phyloP scores from a whole-genome alignment of 2,329 filamentous ascomycete species.

The Byssoonygena ceratinophila region DNA sequence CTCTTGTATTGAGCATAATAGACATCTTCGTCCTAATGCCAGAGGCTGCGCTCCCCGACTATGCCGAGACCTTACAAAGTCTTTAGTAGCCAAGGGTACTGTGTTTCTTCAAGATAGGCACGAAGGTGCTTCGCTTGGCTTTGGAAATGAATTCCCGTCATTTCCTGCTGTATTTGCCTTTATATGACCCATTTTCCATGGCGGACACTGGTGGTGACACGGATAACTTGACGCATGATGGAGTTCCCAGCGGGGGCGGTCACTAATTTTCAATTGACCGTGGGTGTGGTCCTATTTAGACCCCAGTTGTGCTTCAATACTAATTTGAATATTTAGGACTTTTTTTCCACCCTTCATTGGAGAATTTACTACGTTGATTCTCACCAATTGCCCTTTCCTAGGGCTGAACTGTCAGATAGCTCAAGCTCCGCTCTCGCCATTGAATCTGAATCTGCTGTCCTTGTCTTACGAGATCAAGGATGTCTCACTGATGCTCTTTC shows the following conservation, averaged over 20 bases:
- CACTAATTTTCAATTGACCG: constrained; percentile 35
- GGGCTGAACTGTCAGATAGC: not conserved
- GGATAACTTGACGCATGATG: constrained; percentile 22
- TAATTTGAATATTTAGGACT: constrained; percentile 25
- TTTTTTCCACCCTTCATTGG: constrained; percentile 36
- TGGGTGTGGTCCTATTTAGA: constrained; percentile 22
- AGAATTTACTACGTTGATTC: constrained; percentile 21
- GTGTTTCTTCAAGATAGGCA: constrained; percentile 4
- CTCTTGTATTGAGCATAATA: not conserved
- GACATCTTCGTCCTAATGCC: not conserved
- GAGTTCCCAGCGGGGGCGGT: constrained; percentile 35
- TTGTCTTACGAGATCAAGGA: constrained; percentile 28
- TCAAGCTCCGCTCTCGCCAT: not conserved
- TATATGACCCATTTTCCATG: constrained; percentile 8
- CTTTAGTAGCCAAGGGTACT: not conserved
- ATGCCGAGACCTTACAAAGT: not conserved
- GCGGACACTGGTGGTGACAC: constrained; percentile 5
- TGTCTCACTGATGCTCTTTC: constrained; percentile 32
- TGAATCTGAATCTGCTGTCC: constrained; percentile 32
- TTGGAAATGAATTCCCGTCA: constrained; percentile 11
- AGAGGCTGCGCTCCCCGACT: not conserved
- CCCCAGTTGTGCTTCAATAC: not conserved
- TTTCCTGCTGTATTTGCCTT: constrained; percentile 3
- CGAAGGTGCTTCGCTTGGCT: not conserved
- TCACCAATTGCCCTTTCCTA: constrained; percentile 21